These are phyloP conservation scores for Elongisporangium anandrum DNA, from an alignment of 352 stramenopile species.

Conservation along the genomic window DNA sequence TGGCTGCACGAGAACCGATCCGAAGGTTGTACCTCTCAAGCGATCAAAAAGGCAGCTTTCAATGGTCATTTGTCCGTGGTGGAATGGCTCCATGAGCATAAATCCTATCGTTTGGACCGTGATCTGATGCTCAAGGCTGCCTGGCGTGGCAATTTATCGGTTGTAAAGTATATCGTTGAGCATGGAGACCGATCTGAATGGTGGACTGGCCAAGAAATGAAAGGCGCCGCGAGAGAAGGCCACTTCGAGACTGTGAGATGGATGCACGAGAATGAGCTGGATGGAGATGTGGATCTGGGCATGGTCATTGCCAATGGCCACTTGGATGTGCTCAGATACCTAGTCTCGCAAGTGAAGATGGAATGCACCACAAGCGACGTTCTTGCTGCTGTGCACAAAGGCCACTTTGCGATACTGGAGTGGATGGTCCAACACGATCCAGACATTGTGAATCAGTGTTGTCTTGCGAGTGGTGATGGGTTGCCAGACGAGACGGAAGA, in stretches of 20 bases:
- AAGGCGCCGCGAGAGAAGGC: background rate
- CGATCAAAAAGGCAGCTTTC: constrained; percentile 20
- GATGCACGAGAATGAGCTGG: constrained; percentile 11
- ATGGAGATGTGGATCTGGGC: constrained; percentile 3
- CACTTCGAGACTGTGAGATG: constrained; percentile 6
- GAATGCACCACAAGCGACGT: constrained; percentile 3
- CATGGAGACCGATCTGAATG: background rate
- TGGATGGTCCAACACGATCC: background rate
- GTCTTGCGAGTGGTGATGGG: background rate
- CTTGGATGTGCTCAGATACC: constrained; percentile 15
- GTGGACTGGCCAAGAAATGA: constrained; percentile 1
- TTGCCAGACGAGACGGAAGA: background rate
- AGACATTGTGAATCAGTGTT: background rate
- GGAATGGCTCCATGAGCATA: constrained; percentile 21
- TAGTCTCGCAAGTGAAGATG: constrained; percentile 6
- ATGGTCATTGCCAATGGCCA: constrained; percentile 14
- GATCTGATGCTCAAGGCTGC: constrained; percentile 3
- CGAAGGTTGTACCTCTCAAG: constrained; percentile 25
- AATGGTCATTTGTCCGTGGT: constrained; percentile 21
- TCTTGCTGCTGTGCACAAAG: constrained; percentile 1
- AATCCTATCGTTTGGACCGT: background rate
- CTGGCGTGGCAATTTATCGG: background rate
- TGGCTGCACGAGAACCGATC: constrained; percentile 21
- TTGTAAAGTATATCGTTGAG: constrained; percentile 7
- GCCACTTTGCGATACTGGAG: constrained; percentile 2